Evolutionary conservation across 2,329 filamentous ascomycete species (phyloP), one percentile per base, ranked within the genome.

Genomic region (Rhinocladiella mackenziei): DNA sequence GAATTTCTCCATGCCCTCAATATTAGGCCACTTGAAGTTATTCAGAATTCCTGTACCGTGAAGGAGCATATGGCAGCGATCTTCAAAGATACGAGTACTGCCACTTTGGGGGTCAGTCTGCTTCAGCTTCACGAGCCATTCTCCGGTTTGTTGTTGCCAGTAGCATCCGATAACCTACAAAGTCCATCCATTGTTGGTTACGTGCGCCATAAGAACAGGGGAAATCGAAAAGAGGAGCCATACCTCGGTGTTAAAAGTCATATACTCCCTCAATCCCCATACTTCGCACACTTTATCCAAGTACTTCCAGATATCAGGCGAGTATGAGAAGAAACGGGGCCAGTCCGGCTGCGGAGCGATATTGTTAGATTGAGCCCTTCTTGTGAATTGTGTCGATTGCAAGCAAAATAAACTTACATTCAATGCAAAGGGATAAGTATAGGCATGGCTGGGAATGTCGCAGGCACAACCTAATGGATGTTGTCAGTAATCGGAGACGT

Each of bases 231-330:
- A n/a, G n/a, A n/a, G n/a, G n/a, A n/a, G n/a, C n/a, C n/a, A n/a
- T n/a, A n/a, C 66, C 50, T 73, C 64, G 6, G 68, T 71, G 43
- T 71, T 68, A 60, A 76, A 75, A 2, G 59, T 70, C 70, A 76
- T 76, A 57, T 73, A 74, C 48, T 75, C 74, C 31, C 68, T 63
- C 3, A 76, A 60, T 31, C 66, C 70, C 44, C 73, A 75, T 0
- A 64, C 65, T 3, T 73, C 61, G 51, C 68, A 71, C 11, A 76
- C 69, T 50, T 70, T 71, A 43, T 69, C 57, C 0, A 76, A 63
- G 47, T 76, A 76, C 32, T 65, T 63, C 58, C 67, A 68, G 42
- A 74, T 73, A 39, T 74, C 71, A 1, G 64, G 61, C 1, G 67
- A 64, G 51, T 69, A 67, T 6, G 66, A 69, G 54, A 70, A 72